Conservation (phyloP, 441 rosid genomes). For the Manihot esculenta region DNA sequence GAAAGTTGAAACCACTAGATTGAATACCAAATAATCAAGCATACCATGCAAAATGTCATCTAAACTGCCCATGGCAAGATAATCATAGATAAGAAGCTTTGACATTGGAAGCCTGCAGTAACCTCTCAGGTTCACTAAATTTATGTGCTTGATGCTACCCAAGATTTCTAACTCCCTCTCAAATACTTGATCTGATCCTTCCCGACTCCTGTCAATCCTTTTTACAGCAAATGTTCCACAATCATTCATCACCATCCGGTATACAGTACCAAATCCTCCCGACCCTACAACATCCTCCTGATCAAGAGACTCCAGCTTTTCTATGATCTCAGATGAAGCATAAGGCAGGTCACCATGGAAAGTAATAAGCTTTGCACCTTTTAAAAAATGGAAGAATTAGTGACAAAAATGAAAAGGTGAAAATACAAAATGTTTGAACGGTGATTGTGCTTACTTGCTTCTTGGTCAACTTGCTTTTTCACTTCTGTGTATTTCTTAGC, state of each 20-base stretch:
- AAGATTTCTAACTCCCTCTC: conserved; percentile 89
- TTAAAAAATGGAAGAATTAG: conserved; percentile 5
- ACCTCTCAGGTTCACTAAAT: conserved; percentile 89
- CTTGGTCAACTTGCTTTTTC: conserved; percentile 69
- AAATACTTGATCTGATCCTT: conserved; percentile 90
- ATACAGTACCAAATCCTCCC: conserved; percentile 94
- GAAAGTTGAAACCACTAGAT: background rate
- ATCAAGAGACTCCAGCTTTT: conserved; percentile 91
- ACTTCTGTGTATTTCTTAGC: conserved; percentile 88
- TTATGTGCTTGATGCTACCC: conserved; percentile 94
- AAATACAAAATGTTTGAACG: conserved; percentile 1
- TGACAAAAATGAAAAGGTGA: background rate
- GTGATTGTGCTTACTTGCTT: conserved; percentile 48
- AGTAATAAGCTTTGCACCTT: conserved; percentile 83
- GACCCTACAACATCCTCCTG: conserved; percentile 93
- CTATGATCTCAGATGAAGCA: conserved; percentile 76
- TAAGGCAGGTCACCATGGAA: conserved; percentile 96
- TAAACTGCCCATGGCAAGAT: conserved; percentile 85
- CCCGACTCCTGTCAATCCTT: conserved; percentile 72
- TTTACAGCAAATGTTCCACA: conserved; percentile 97
- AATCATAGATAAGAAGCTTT: conserved; percentile 91
- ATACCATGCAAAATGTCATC: conserved; percentile 86
- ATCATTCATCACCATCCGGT: conserved; percentile 97
- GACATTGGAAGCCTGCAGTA: conserved; percentile 86
- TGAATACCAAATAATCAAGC: background rate